Evolutionary conservation across 2,329 filamentous ascomycete species (phyloP).

Genomic region (Leptographium lundbergii): DNA sequence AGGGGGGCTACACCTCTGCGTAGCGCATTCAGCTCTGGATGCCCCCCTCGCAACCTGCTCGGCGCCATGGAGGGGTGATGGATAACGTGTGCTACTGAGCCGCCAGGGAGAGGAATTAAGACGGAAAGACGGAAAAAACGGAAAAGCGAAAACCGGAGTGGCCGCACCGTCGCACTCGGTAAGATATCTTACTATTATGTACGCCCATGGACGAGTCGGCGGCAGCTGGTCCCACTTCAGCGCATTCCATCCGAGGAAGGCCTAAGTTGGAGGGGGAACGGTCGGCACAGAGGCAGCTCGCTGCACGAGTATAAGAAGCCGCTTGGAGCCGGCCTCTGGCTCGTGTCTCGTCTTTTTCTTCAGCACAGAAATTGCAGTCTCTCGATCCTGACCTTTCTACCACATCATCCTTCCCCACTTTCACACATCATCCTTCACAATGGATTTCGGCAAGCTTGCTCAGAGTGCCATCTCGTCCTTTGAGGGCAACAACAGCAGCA

Average conservation of each 20-base stretch:
- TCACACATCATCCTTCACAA: slow-evolving; percentile 7
- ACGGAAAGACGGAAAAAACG: too few species aligned
- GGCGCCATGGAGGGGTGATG: too few species aligned
- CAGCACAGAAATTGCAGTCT: neutral
- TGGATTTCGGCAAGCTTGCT: slow-evolving; percentile 16
- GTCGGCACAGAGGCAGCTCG: neutral
- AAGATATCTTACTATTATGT: too few species aligned
- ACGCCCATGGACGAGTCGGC: too few species aligned
- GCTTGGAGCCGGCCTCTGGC: neutral
- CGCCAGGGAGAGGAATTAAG: neutral
- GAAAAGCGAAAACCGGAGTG: too few species aligned
- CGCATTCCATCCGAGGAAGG: too few species aligned
- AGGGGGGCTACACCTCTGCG: neutral
- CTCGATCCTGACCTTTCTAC: neutral
- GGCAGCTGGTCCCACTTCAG: too few species aligned
- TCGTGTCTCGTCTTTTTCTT: neutral
- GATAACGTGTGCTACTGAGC: too few species aligned
- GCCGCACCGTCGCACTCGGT: too few species aligned
- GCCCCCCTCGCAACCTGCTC: neutral
- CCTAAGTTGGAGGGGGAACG: neutral
- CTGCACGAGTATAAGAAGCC: neutral
- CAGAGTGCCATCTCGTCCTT: slow-evolving; percentile 13
- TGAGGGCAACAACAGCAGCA: neutral
- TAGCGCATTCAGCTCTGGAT: neutral
- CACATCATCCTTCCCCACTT: neutral